phyloP scores from a whole-genome alignment of 179 eudicot species.

The Spinacia oleracea region DNA sequence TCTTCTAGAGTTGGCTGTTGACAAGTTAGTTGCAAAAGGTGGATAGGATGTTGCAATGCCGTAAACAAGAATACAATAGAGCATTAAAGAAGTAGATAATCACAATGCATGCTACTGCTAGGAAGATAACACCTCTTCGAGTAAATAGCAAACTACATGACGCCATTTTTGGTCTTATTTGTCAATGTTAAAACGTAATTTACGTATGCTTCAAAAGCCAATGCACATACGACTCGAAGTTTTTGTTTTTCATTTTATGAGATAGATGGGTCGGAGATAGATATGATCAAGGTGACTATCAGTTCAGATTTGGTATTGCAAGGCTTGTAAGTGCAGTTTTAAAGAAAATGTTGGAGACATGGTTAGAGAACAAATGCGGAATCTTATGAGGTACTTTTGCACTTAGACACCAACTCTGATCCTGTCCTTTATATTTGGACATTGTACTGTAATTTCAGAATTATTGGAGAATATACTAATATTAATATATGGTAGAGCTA shows the following conservation, averaged over 20 bases:
- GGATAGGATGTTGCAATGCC: not conserved
- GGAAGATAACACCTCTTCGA: not conserved
- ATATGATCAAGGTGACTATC: too few relatives aligned
- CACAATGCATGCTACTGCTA: not conserved
- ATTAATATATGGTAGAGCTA: too few relatives aligned
- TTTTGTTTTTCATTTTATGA: not conserved
- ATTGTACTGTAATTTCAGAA: too few relatives aligned
- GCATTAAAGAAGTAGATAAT: not conserved
- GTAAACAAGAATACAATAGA: not conserved
- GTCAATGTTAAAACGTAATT: not conserved
- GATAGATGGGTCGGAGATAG: too few relatives aligned
- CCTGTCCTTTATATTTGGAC: too few relatives aligned
- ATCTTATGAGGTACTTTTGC: too few relatives aligned
- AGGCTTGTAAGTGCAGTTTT: too few relatives aligned
- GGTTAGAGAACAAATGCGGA: too few relatives aligned
- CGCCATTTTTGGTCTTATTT: not conserved
- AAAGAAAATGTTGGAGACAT: too few relatives aligned
- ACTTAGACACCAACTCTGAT: too few relatives aligned
- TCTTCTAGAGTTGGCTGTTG: not conserved
- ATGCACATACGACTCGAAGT: not conserved
- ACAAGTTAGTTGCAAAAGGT: slow-evolving; percentile 3
- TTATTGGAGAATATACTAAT: too few relatives aligned
- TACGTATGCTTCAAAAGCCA: not conserved
- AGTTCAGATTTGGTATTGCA: too few relatives aligned
- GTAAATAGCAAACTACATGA: not conserved